Conservation (phyloP, 1,284 basidiomycete species). For the Melampsora occidentalis region DNA sequence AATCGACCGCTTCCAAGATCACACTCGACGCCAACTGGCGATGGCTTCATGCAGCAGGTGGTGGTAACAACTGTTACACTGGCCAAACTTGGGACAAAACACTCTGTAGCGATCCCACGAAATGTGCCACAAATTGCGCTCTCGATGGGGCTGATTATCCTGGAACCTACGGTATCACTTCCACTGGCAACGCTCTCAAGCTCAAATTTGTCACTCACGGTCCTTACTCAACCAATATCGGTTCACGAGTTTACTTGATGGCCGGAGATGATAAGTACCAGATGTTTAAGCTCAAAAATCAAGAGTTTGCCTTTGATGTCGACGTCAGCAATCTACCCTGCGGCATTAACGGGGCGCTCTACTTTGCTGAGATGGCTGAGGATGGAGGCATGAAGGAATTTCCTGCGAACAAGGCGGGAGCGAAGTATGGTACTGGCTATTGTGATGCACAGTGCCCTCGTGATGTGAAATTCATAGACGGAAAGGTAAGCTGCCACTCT, state of each 20-base stretch:
- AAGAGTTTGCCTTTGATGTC: slow-evolving; percentile 32
- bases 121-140: slow-evolving; percentile 19
- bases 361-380: slow-evolving; percentile 53
- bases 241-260: slow-evolving; percentile 9
- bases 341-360: slow-evolving; percentile 55
- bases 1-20: not conserved
- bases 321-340: slow-evolving; percentile 32
- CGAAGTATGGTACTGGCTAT: slow-evolving; percentile 49
- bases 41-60: not conserved
- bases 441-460: slow-evolving; percentile 55
- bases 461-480: slow-evolving; percentile 60
- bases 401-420: slow-evolving; percentile 9
- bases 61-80: not conserved
- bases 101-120: slow-evolving; percentile 12
- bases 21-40: slow-evolving; percentile 27
- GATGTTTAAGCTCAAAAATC: slow-evolving; percentile 28
- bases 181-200: slow-evolving; percentile 5
- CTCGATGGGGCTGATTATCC: slow-evolving; percentile 6
- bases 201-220: slow-evolving; percentile 10
- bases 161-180: slow-evolving; percentile 11
- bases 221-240: not conserved
- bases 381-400: slow-evolving; percentile 47
- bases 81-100: slow-evolving; percentile 10
- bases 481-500: too few species aligned
- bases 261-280: slow-evolving; percentile 14